Conservation (phyloP, 2,329 filamentous ascomycete species). For the Cytospora paraplurivora region DNA sequence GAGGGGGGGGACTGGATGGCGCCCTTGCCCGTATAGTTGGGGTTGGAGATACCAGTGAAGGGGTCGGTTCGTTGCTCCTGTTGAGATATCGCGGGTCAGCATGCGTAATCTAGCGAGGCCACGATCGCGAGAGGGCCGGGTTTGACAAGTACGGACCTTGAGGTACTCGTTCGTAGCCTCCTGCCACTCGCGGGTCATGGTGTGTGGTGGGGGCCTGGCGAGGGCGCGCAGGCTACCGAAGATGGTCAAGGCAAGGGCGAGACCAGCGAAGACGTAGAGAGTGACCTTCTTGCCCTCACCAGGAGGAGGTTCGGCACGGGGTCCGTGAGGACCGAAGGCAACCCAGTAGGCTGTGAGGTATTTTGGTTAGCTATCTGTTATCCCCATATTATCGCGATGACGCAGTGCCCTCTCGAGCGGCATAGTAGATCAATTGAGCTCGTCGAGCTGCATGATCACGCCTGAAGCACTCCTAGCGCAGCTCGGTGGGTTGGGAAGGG, state of each 20-base stretch:
- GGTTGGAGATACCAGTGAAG: slow-evolving; percentile 78
- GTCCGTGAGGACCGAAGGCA: slow-evolving; percentile 94
- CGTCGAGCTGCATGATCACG: neutral
- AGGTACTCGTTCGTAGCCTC: slow-evolving; percentile 93
- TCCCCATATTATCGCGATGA: slow-evolving; percentile 22
- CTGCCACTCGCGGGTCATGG: slow-evolving; percentile 97
- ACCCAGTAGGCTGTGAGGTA: slow-evolving; percentile 87
- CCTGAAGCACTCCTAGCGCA: neutral
- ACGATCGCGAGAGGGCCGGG: slow-evolving; percentile 2
- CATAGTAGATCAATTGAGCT: slow-evolving; percentile 24
- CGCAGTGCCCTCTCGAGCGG: slow-evolving; percentile 29
- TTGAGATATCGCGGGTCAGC: slow-evolving; percentile 28
- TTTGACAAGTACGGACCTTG: slow-evolving; percentile 64
- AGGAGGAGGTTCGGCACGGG: slow-evolving; percentile 78
- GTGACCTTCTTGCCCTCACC: slow-evolving; percentile 82
- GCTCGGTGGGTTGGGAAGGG: neutral
- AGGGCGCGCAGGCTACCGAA: slow-evolving; percentile 74
- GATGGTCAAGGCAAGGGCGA: slow-evolving; percentile 67
- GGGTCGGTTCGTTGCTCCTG: slow-evolving; percentile 85
- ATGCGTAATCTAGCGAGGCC: slow-evolving; percentile 27
- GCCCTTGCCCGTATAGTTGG: slow-evolving; percentile 77
- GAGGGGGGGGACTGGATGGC: slow-evolving; percentile 71
- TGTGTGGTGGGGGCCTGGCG: slow-evolving; percentile 72
- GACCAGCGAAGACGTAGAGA: slow-evolving; percentile 69
- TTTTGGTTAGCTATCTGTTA: slow-evolving; percentile 41